Base-by-base conservation (phyloP, 1,139 yeast species). In the Magnusiomyces fungicola region DNA sequence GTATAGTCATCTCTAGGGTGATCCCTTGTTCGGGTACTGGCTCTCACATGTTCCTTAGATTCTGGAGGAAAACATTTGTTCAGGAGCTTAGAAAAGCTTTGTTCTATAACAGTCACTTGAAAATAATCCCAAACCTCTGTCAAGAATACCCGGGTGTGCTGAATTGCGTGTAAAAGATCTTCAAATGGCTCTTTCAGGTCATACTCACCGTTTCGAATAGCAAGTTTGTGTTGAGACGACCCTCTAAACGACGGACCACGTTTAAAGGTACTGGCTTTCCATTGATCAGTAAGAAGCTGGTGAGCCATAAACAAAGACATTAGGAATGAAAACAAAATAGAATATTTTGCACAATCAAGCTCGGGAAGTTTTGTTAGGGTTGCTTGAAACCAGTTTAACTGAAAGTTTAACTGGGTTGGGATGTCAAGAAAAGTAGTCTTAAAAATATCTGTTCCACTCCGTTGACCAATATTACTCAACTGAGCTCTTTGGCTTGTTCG, bases 121-220 rank as follows among this genome's bases (percentile, higher is more conserved):
- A 53, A 43, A 45, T 57, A 59, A 27, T 58, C 60, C 62, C 63
- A 61, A 9, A 60, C 29, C 14, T 42, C 40, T 36, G 48, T 39
- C 18, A 43, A 19, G 32, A 50, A 50, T 18, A 46, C 23, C 14
- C 36, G 37, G 19, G 45, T 22, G 22, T 42, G 22, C 21, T 30
- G 27, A 2, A 39, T 29, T 7, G 45, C 45, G 9, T 30, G 25
- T 32, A 42, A 42, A 10, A 42, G 19, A 32, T 22, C 19, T 7
- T 42, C 37, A 21, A 30, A 22, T n/a, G 24, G 25, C 14, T 39
- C 22, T n/a, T 16, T 34, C 23, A 34, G 16, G 19, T 34, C 23
- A 18, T 18, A 7, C 16, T 34, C 23, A 7, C 38, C 38, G n/a
- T 5, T 18, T 18, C 5, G 10, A 19, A 19, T 3, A 16, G 39